Evolutionary conservation across 1,284 basidiomycete species (phyloP), one percentile per base, ranked within the genome.

Genomic region (Sporisorium sorghi): DNA sequence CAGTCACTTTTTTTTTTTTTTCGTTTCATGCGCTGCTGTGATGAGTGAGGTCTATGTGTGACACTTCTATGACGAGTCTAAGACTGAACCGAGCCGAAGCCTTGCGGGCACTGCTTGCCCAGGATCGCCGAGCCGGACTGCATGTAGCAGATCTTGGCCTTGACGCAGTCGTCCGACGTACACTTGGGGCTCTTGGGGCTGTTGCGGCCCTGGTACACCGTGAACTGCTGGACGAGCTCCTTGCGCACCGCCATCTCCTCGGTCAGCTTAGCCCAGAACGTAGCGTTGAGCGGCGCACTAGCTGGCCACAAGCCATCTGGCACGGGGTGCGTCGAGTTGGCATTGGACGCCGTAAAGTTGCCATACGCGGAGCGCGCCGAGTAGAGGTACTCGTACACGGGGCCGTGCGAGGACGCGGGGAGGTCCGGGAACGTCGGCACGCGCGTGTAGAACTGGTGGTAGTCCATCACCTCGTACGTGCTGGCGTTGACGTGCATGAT

Each of bases 211-310:
- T 92, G 91, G 77, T 90, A 88, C 0, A 87, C 88, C 66, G 89
- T 91, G 86, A 92, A 93, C 23, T 85, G 86, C 88, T 91, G 72
- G 4, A 92, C 88, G 6, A 93, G 85, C 24, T 87, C 86, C 2
- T 87, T 81, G 69, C 92, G 86, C 5, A 84, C 81, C 72, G 88
- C 86, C 91, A 93, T 92, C 52, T 85, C 85, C 86, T 93, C 91
- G 3, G 92, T 93, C 42, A 93, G 89, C 26, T 85, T 87, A 76
- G 92, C 91, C 91, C 91, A 93, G 89, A 91, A 93, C 6, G 92
- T 92, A 17, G 90, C 91, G 76, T 93, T 93, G 60, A 93, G 84
- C 0, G 92, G 91, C 67, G 91, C 91, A 50, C 87, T 86, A 5
- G 84, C 79, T 7, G 88, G 87, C 92, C 92, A 93, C 4, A 57